Base-by-base conservation (phyloP, 495 filamentous ascomycete genomes). In the Penicillium paxilli region DNA sequence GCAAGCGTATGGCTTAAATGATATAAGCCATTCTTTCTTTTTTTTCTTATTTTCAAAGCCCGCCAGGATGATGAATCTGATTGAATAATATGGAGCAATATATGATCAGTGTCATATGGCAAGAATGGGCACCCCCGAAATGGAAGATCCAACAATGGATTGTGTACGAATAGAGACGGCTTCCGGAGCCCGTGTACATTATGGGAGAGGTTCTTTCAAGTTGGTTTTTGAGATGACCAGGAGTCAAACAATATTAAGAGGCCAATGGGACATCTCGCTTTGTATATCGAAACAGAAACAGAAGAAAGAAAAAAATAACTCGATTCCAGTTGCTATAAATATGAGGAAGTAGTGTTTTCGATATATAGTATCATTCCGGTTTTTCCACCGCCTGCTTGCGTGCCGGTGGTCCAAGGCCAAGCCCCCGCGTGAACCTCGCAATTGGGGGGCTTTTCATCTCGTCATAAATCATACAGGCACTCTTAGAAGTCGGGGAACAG, bases 401-500 rank as follows among this genome's bases (percentile, higher is more conserved):
- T 19, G 45, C 56, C 56, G 37, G 49, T 47, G 28, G 35, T 42
- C 60, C 32, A 56, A 42, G 21, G 50, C 37, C 47, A 47, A 52
- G 23, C 30, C 54, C 44, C 38, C 49, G 49, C 42, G 44, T 50
- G 20, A 46, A 55, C 49, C 49, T 14, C 30, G 38, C 51, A 23
- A 42, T 42, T 21, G 55, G 42, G n/a, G 62, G 62, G 62, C 56
- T 62, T 54, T 56, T 71, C 66, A 70, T 74, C 66, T 63, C 65
- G 60, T 77, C 66, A 69, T 75, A 62, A 68, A 58, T 71, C 64
- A 59, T 70, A 61, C 59, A 62, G 54, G 57, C 62, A 49, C 59
- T 38, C 28, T 78, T 75, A 88, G 65, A 92, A 92, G 46, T 92
- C 88, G 37, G 75, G 75, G 78, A 92, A 92, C 44, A 90, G 68